Conservation (phyloP, 345 rosid genomes). For the Limnanthes douglasii region DNA sequence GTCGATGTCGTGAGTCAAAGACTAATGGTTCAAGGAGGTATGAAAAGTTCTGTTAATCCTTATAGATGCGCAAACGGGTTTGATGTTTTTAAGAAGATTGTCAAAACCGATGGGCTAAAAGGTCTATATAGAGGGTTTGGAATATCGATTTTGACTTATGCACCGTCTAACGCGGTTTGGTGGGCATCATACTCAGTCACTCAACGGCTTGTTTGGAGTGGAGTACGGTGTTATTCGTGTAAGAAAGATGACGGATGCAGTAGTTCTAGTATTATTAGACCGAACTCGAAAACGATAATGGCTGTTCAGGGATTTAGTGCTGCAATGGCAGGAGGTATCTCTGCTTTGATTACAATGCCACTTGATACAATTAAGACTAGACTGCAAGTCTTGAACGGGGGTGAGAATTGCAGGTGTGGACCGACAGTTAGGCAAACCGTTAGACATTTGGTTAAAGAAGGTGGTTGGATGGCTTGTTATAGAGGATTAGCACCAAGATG, state of each 20-base stretch:
- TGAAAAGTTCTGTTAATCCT: conserved; percentile 15
- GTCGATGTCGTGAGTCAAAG: conserved; percentile 91
- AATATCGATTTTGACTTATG: conserved; percentile 82
- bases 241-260: conserved; percentile 27
- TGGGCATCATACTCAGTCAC: conserved; percentile 95
- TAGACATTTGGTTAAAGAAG: conserved; percentile 66
- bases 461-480: conserved; percentile 91
- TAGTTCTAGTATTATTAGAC: conserved; percentile 18
- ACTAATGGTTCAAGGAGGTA: conserved; percentile 67
- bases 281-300: conserved; percentile 58
- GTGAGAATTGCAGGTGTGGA: conserved; percentile 54
- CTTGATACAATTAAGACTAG: conserved; percentile 93
- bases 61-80: conserved; percentile 50
- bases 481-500: conserved; percentile 89
- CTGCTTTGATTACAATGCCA: conserved; percentile 88
- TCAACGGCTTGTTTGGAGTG: conserved; percentile 42
- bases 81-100: conserved; percentile 69
- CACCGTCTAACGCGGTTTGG: conserved; percentile 95
- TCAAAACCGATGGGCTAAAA: conserved; percentile 52
- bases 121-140: conserved; percentile 95
- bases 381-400: conserved; percentile 75
- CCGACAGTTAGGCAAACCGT: conserved; percentile 59
- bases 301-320: conserved; percentile 93
- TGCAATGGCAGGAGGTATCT: conserved; percentile 89
- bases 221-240: conserved; percentile 27